These are phyloP conservation scores for Macaranga tanarius DNA, from an alignment of 441 rosid species.

Conservation along the genomic window DNA sequence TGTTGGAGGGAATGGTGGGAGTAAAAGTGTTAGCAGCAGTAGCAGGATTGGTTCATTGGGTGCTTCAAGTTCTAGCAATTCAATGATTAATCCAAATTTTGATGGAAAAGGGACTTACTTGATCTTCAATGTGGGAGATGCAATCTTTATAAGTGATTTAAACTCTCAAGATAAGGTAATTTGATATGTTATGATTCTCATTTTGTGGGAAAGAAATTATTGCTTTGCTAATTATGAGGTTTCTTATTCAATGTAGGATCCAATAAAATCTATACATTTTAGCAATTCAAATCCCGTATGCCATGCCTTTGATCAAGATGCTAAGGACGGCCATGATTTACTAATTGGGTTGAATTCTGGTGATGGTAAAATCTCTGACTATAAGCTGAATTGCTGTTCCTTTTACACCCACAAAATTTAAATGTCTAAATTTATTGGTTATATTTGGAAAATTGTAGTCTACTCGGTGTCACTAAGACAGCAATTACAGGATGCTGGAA, in stretches of 20 bases:
- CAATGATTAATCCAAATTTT: slow-evolving; percentile 65
- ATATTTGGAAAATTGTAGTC: slow-evolving; percentile 53
- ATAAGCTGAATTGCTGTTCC: slow-evolving; percentile 22
- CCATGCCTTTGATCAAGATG: slow-evolving; percentile 92
- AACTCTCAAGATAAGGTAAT: slow-evolving; percentile 97
- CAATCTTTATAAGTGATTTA: slow-evolving; percentile 90
- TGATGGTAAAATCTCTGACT: slow-evolving; percentile 65
- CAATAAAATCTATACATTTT: slow-evolving; percentile 90
- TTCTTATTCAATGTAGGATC: slow-evolving; percentile 62
- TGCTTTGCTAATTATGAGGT: slow-evolving; percentile 22
- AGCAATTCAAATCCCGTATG: slow-evolving; percentile 88
- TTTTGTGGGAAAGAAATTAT: slow-evolving; percentile 19
- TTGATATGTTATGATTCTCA: slow-evolving; percentile 14
- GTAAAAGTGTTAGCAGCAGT: slow-evolving; percentile 57
- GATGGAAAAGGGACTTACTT: slow-evolving; percentile 98
- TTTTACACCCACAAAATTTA: slow-evolving; percentile 5
- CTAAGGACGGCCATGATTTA: slow-evolving; percentile 97
- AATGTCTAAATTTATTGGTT: slow-evolving; percentile 31
- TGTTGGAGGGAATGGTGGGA: slow-evolving; percentile 93
- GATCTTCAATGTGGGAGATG: slow-evolving; percentile 93
- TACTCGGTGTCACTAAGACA: slow-evolving; percentile 92
- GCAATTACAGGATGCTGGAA: slow-evolving; percentile 91
- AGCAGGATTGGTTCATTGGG: slow-evolving; percentile 81
- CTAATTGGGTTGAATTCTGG: slow-evolving; percentile 89
- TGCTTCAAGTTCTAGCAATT: slow-evolving; percentile 59